Base-by-base conservation (phyloP, 495 filamentous ascomycete species). In the Elasticomyces elasticus region DNA sequence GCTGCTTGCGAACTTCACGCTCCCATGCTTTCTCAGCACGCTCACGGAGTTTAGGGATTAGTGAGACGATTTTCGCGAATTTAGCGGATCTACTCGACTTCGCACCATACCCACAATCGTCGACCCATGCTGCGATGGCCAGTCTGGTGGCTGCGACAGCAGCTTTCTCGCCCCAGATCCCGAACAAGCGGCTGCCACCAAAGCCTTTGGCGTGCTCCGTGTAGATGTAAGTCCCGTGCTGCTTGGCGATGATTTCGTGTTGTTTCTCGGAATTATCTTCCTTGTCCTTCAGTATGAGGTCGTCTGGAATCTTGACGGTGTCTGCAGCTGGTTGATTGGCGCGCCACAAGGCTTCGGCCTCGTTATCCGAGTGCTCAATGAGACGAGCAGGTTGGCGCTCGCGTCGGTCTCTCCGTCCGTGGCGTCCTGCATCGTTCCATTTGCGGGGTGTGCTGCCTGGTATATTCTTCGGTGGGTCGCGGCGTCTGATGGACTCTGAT, bases 31-130 rank as follows among this genome's bases (percentile, higher is more conserved):
- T 51, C 25, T 62, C 56, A 6, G 35, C 51, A 11, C 49, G 35
- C 38, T 60, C 41, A 9, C 48, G 49, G 3, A 44, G 49, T 7
- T 44, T 24, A 3, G 55, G 55, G 4, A 52, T 64, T 3, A 60
- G 60, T 19, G 47, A 54, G 28, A 51, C 43, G 15, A 55, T n/a
- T 26, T 58, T 62, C 4, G 60, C 31, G 17, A 48, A 64, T 22
- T 23, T 54, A 22, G 38, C 28, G 4, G 19, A 17, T 11, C 13
- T n/a, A 4, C 1, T 17, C 2, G 49, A 49, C 31, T 49, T 51
- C 19, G 15, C 9, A 5, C 23, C 24, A 2, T 7, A 26, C 26
- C 48, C 37, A 30, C 20, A 33, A 25, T 52, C 44, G 26, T 57
- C 47, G 15, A 57, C 31, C 40, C 27, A 51, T 17, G 10, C 27